These are phyloP conservation scores for Solanum piurae DNA, from an alignment of 257 asterid genomes.

Conservation along the genomic window DNA sequence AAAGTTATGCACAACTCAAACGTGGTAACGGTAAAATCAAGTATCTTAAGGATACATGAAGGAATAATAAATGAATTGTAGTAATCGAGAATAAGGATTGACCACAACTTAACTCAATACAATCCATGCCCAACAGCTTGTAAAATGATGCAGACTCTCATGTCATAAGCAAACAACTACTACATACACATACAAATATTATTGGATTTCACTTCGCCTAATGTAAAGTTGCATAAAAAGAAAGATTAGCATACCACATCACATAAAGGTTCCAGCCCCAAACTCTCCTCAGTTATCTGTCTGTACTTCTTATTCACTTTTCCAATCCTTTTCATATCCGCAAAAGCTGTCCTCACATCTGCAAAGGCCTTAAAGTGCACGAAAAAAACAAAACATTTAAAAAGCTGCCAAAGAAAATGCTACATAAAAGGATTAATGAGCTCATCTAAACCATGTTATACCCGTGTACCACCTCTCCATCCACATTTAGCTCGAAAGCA, in stretches of 20 bases:
- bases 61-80: background rate
- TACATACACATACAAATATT: background rate
- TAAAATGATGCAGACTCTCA: background rate
- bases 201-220: background rate
- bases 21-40: background rate
- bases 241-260: conserved; percentile 14
- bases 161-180: background rate
- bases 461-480: conserved; percentile 71
- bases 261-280: conserved; percentile 15
- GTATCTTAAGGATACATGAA: background rate
- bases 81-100: background rate
- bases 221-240: background rate
- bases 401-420: background rate
- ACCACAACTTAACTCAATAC: background rate
- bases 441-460: conserved; percentile 10
- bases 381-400: background rate
- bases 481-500: conserved; percentile 90
- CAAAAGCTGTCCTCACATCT: conserved; percentile 35
- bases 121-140: background rate
- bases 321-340: conserved; percentile 17
- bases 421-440: background rate
- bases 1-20: background rate
- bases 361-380: conserved; percentile 52
- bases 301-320: conserved; percentile 21
- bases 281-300: conserved; percentile 7